phyloP scores from a whole-genome alignment of 345 rosid species.

The Balakata baccata region DNA sequence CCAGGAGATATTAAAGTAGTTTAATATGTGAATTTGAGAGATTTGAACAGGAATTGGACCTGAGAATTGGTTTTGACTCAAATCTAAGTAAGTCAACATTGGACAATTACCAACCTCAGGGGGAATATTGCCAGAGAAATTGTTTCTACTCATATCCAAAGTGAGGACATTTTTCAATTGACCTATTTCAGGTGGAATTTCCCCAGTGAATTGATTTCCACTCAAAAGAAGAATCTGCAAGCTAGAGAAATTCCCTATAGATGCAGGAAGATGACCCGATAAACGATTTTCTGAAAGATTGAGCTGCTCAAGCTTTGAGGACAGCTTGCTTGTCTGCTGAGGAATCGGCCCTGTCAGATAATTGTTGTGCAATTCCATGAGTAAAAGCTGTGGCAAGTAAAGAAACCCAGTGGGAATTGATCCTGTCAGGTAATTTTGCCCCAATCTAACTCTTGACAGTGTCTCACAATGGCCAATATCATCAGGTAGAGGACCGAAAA shows the following conservation, averaged over 20 bases:
- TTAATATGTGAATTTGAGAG: constrained; percentile 43
- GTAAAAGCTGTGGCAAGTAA: constrained; percentile 56
- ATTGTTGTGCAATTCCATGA: constrained; percentile 61
- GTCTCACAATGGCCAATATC: constrained; percentile 50
- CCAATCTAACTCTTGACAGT: constrained; percentile 53
- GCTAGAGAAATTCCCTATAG: constrained; percentile 52
- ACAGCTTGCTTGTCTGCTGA: constrained; percentile 32
- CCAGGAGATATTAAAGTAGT: constrained; percentile 58
- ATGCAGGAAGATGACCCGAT: constrained; percentile 48
- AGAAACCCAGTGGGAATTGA: constrained; percentile 54
- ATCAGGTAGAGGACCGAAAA: constrained; percentile 61
- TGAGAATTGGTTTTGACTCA: constrained; percentile 66
- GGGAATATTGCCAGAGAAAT: constrained; percentile 48
- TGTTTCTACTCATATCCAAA: constrained; percentile 55
- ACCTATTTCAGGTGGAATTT: constrained; percentile 47
- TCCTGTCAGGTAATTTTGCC: constrained; percentile 64
- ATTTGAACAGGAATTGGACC: constrained; percentile 53
- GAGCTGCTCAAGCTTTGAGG: constrained; percentile 46
- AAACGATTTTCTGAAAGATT: constrained; percentile 56
- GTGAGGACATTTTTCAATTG: constrained; percentile 41
- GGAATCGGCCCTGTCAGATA: constrained; percentile 48
- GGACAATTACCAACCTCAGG: constrained; percentile 46
- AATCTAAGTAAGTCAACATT: constrained; percentile 55
- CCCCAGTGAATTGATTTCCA: constrained; percentile 55
- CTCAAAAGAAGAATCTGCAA: constrained; percentile 47